Conservation (phyloP, 1,284 basidiomycete genomes). For the Trametes hirsuta region DNA sequence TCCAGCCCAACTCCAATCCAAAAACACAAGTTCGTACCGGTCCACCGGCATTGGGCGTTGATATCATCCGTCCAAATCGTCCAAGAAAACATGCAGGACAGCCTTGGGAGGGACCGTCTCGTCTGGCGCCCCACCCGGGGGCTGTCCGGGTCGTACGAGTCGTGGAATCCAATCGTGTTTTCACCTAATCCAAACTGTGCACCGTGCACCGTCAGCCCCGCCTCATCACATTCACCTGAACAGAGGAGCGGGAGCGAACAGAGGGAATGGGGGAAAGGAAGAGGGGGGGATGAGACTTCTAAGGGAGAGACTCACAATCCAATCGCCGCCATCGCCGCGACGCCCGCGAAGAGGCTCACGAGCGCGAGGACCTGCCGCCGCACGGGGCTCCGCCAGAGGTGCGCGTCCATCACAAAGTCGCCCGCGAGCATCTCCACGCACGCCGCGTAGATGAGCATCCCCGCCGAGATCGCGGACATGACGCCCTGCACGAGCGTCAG, state of each 20-base stretch:
- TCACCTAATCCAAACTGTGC: slow-evolving; percentile 4
- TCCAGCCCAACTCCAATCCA: background rate
- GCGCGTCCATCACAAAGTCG: slow-evolving; percentile 73
- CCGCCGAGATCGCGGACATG: slow-evolving; percentile 77
- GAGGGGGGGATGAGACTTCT: background rate
- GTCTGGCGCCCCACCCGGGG: too few relatives aligned
- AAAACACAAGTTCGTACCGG: background rate
- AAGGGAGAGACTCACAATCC: slow-evolving; percentile 33
- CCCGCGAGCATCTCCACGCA: slow-evolving; percentile 83
- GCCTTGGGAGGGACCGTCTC: background rate
- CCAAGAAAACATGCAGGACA: background rate
- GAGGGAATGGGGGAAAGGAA: background rate
- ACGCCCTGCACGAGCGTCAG: slow-evolving; percentile 64
- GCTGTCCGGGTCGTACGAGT: too few relatives aligned
- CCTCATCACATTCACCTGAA: too few relatives aligned
- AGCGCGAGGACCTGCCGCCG: slow-evolving; percentile 56
- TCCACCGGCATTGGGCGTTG: background rate
- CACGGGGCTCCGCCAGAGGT: slow-evolving; percentile 44
- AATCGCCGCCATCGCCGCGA: slow-evolving; percentile 57
- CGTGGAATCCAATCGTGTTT: background rate
- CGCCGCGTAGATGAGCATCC: slow-evolving; percentile 77
- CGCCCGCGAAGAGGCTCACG: slow-evolving; percentile 56
- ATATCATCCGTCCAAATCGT: background rate
- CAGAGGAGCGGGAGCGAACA: too few relatives aligned
- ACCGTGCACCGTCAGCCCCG: background rate